Conservation (phyloP, 2,329 filamentous ascomycete species). For the Aspergillus felis region DNA sequence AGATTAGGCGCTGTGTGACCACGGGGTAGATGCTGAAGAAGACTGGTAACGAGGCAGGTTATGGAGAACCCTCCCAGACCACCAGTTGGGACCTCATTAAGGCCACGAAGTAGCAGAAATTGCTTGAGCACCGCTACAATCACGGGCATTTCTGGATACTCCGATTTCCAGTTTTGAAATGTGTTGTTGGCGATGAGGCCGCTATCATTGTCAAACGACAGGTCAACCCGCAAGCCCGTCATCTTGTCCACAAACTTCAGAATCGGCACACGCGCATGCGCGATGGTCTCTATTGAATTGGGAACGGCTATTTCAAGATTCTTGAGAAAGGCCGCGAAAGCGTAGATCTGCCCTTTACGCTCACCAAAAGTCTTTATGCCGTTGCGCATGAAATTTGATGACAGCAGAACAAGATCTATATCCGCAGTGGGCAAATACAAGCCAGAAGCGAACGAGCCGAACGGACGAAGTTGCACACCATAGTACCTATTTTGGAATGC, state of each 20-base stretch:
- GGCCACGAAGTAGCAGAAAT: conserved; percentile 78
- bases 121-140: conserved; percentile 90
- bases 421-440: conserved; percentile 76
- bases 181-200: conserved; percentile 77
- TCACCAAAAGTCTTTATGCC: conserved; percentile 48
- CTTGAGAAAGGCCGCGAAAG: conserved; percentile 60
- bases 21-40: conserved; percentile 75
- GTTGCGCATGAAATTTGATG: conserved; percentile 55
- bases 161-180: conserved; percentile 71
- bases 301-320: conserved; percentile 54
- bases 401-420: conserved; percentile 86
- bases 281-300: conserved; percentile 63
- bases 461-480: conserved; percentile 65
- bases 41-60: conserved; percentile 87
- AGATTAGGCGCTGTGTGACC: conserved; percentile 66
- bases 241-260: conserved; percentile 80
- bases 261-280: conserved; percentile 77
- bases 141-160: conserved; percentile 80
- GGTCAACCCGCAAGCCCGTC: conserved; percentile 80
- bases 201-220: conserved; percentile 89
- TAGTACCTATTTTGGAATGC: conserved; percentile 57
- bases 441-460: conserved; percentile 92
- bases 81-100: conserved; percentile 88
- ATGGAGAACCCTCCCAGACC: conserved; percentile 92
- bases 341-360: conserved; percentile 54